These are phyloP conservation scores for Pisolithus thermaeus DNA, from an alignment of 1,284 basidiomycete species.

Conservation along the genomic window DNA sequence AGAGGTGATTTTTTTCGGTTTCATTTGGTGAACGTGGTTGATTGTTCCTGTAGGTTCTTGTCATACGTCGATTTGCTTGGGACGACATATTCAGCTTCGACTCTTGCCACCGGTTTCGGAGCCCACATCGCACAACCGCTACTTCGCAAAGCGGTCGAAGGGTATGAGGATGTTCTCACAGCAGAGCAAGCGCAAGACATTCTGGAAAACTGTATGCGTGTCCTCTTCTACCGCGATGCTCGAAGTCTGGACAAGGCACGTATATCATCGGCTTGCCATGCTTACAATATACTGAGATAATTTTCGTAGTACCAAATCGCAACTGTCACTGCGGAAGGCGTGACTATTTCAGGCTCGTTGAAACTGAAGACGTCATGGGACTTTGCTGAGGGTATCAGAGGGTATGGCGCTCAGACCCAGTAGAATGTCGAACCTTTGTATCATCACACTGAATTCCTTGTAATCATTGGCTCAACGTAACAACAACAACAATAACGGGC, in stretches of 20 bases:
- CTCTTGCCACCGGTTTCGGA: conserved; percentile 96
- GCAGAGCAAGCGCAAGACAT: conserved; percentile 80
- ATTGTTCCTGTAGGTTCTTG: conserved; percentile 62
- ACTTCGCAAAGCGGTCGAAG: conserved; percentile 86
- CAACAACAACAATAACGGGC: neutral
- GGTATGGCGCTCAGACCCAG: conserved; percentile 74
- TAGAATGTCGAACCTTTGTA: conserved; percentile 24
- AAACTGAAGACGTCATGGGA: conserved; percentile 79
- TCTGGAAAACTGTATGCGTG: conserved; percentile 85
- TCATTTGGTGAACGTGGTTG: neutral
- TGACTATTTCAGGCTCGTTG: conserved; percentile 77
- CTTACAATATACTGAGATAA: neutral
- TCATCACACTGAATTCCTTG: conserved; percentile 8
- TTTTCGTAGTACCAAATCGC: conserved; percentile 88
- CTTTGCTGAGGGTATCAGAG: conserved; percentile 89
- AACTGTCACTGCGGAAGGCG: conserved; percentile 75
- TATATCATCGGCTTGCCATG: conserved; percentile 1
- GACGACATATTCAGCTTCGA: conserved; percentile 92
- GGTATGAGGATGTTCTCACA: conserved; percentile 67
- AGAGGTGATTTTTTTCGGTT: conserved; percentile 45
- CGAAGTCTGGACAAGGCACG: conserved; percentile 91
- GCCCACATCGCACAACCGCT: conserved; percentile 91
- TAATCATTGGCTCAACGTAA: neutral
- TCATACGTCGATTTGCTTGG: conserved; percentile 96
- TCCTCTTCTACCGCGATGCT: conserved; percentile 96